These are phyloP conservation scores for Vigna angularis DNA, from an alignment of 306 rosid species.

Conservation along the genomic window DNA sequence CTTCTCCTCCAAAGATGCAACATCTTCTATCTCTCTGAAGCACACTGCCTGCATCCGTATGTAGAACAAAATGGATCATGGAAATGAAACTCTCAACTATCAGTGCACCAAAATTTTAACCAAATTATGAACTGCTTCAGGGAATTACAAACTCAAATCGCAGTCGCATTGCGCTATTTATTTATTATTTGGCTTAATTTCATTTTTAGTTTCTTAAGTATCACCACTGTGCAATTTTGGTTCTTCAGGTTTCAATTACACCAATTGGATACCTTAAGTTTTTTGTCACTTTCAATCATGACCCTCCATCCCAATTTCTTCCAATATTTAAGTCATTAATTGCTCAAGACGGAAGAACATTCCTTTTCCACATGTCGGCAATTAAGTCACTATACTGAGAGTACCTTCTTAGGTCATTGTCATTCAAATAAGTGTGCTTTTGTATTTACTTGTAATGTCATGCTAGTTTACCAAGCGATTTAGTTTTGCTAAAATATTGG, in stretches of 20 bases:
- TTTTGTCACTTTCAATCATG: neutral
- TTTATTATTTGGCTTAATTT: neutral
- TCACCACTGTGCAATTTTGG: neutral
- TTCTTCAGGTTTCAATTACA: neutral
- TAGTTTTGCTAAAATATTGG: neutral
- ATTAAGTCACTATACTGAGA: neutral
- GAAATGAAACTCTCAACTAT: constrained; percentile 8
- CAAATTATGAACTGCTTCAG: constrained; percentile 13
- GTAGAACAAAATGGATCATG: constrained; percentile 39
- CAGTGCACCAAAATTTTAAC: constrained; percentile 1
- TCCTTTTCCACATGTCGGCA: neutral
- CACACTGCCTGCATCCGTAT: constrained; percentile 70
- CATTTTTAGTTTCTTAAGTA: neutral
- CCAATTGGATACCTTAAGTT: neutral
- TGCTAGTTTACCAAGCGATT: neutral
- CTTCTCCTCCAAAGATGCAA: constrained; percentile 81
- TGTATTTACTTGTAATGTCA: neutral
- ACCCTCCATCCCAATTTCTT: neutral
- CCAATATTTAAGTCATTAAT: neutral
- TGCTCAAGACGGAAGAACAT: neutral
- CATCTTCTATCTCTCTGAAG: constrained; percentile 85
- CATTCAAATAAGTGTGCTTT: neutral
- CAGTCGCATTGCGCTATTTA: neutral
- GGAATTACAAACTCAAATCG: neutral
- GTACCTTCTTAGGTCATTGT: neutral